Base-by-base conservation (phyloP, 2,329 filamentous ascomycete species). In the Aspergillus arachidicola region DNA sequence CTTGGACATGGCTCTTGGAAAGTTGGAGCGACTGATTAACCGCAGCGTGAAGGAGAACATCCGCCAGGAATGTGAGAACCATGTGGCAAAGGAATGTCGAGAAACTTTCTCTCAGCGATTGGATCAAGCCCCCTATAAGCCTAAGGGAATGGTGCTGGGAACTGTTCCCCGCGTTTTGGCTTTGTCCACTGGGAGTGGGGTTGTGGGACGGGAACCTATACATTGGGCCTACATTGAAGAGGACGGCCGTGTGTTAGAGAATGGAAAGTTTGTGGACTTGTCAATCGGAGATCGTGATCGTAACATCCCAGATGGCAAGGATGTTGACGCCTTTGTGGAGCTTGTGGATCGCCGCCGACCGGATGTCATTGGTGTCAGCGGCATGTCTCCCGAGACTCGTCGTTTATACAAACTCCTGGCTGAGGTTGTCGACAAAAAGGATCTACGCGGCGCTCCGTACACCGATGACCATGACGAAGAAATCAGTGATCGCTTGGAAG, bases 1-100 rank as follows among this genome's bases (percentile, higher is more conserved):
- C 1, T 82, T 99, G 57, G 92, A 97, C 69, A 76, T 89, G 60
- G 93, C 94, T 0, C 88, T 97, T 64, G 82, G 85, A 10, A 96
- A 94, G 75, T 84, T 99, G 50, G 91, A 96, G 71, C 89, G 86
- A 70, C 83, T 96, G 68, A 94, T 98, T 71, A 87, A 91, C 62
- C 95, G 94, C 76, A 93, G 93, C 62, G 93, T 98, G 66, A 98
- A 98, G 78, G 95, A 99, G 75, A 93, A 92, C 54, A 86, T 99
- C 68, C 91, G 93, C 70, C 94, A 93, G 10, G 93, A 94, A 69
- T 99, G 95, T 73, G 94, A 99, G 78, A 94, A 96, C 71, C 90
- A 93, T 72, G 88, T 99, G 57, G 89, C 94, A n/a, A 92, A 90
- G 72, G 86, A 89, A 60, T 96, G 94, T 72, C 91, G 95, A 58